These are phyloP conservation scores for Citrus trifoliata DNA, from an alignment of 345 rosid species.

Conservation along the genomic window DNA sequence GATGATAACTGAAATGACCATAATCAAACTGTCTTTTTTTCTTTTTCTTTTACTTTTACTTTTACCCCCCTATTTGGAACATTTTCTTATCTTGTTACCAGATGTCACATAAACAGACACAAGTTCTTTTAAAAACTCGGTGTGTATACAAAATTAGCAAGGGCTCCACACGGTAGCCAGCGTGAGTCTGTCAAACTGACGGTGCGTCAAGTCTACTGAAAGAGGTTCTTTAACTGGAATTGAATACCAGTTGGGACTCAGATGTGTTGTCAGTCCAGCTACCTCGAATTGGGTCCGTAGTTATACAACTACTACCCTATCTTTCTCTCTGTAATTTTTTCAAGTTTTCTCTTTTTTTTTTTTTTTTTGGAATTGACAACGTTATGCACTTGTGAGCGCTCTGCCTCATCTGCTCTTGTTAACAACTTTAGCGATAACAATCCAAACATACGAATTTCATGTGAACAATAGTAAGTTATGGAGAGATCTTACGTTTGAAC, in stretches of 20 bases:
- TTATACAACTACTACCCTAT: neutral
- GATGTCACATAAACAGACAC: neutral
- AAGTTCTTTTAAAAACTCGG: neutral
- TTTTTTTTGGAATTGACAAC: too few relatives aligned
- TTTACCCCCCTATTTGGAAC: too few relatives aligned
- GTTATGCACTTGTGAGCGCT: neutral
- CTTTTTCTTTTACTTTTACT: accelerated
- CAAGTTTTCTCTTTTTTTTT: too few relatives aligned
- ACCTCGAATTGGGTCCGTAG: neutral
- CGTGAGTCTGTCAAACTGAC: neutral
- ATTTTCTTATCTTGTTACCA: neutral
- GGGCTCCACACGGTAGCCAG: neutral
- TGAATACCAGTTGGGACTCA: neutral
- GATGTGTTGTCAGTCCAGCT: neutral
- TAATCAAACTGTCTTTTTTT: neutral
- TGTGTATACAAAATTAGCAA: neutral
- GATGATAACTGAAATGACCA: neutral
- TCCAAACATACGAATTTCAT: neutral
- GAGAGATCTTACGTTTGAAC: too few relatives aligned
- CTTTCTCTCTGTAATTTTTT: neutral
- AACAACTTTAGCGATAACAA: too few relatives aligned
- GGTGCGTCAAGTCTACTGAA: neutral
- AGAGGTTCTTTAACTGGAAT: neutral
- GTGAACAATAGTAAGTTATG: neutral
- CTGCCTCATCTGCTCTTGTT: neutral